A percentile compares a stretch with the other conserved stretches of the same genome.
Conservation (phyloP, 148 eudicot genomes). For the Vaccinium corymbosum region DNA sequence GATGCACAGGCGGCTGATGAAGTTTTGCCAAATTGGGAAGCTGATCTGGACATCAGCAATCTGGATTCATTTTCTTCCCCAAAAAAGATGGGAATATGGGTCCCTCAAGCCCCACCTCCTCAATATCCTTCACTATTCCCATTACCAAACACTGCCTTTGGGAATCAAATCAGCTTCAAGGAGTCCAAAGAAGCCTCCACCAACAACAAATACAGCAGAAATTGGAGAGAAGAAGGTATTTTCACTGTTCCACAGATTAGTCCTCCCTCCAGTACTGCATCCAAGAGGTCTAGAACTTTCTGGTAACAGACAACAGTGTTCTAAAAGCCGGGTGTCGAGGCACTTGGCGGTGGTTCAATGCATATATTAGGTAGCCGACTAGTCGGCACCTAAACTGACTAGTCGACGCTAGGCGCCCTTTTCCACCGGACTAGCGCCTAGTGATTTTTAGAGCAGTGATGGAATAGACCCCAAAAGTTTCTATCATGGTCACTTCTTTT, state of each 20-base stretch:
- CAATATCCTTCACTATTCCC: slow-evolving; percentile 2
- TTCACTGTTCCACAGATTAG: slow-evolving; percentile 69
- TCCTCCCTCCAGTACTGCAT: slow-evolving; percentile 23
- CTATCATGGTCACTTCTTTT: neutral
- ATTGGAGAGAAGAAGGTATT: slow-evolving; percentile 39
- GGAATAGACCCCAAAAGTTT: neutral
- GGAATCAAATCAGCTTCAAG: slow-evolving; percentile 23
- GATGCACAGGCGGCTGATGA: slow-evolving; percentile 22
- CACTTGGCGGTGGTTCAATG: too few species aligned
- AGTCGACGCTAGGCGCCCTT: too few species aligned
- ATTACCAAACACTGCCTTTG: slow-evolving; percentile 23
- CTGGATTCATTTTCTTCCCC: slow-evolving; percentile 17
- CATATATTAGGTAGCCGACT: too few species aligned
- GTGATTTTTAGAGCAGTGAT: too few species aligned
- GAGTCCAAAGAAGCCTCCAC: slow-evolving; percentile 23
- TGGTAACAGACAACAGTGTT: slow-evolving; percentile 28
- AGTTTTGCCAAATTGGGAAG: slow-evolving; percentile 40
- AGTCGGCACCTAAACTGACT: too few species aligned
- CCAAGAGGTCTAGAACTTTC: slow-evolving; percentile 44
- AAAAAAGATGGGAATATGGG: slow-evolving; percentile 46
- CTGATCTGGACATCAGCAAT: slow-evolving; percentile 27
- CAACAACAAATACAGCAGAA: slow-evolving; percentile 35
- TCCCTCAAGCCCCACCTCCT: slow-evolving; percentile 55
- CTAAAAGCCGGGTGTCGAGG: too few species aligned
- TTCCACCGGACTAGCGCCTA: too few species aligned